Evolutionary conservation across 768 basidiomycete species (phyloP).

Genomic region (Hebeloma cylindrosporum): DNA sequence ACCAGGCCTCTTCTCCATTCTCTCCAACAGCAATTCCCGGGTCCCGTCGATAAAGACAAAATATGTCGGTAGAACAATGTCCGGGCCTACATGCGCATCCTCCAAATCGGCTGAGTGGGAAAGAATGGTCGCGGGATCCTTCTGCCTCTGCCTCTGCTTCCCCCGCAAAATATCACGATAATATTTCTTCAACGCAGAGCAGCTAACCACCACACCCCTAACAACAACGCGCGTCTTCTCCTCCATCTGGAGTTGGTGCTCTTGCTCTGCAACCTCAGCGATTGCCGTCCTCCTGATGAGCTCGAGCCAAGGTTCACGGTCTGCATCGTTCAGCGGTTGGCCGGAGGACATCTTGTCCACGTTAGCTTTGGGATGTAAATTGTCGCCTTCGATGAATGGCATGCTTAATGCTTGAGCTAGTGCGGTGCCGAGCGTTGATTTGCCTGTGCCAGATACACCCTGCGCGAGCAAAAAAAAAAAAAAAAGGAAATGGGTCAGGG

Average conservation of each 20-base stretch:
- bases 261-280: slow-evolving; percentile 31
- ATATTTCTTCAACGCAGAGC: slow-evolving; percentile 77
- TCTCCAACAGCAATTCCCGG: slow-evolving; percentile 51
- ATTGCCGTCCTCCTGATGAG: slow-evolving; percentile 67
- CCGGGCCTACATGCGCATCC: slow-evolving; percentile 26
- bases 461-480: slow-evolving; percentile 22
- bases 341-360: slow-evolving; percentile 87
- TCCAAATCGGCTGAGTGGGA: slow-evolving; percentile 27
- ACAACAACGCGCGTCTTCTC: slow-evolving; percentile 6
- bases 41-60: slow-evolving; percentile 80
- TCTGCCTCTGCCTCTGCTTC: slow-evolving; percentile 17
- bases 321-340: slow-evolving; percentile 72
- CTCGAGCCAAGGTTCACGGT: slow-evolving; percentile 85
- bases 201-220: slow-evolving; percentile 86
- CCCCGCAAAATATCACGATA: slow-evolving; percentile 87
- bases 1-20: slow-evolving; percentile 62
- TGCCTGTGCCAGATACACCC: slow-evolving; percentile 77
- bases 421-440: slow-evolving; percentile 65
- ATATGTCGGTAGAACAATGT: slow-evolving; percentile 63
- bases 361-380: slow-evolving; percentile 78
- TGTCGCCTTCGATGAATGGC: slow-evolving; percentile 88
- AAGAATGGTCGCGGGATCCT: slow-evolving; percentile 23
- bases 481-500: slow-evolving; percentile 7
- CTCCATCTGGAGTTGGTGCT: slow-evolving; percentile 2
- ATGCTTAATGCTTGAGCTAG: slow-evolving; percentile 61